Evolutionary conservation across 305 asterid genomes (phyloP).

Genomic region (Fraxinus greggii): DNA sequence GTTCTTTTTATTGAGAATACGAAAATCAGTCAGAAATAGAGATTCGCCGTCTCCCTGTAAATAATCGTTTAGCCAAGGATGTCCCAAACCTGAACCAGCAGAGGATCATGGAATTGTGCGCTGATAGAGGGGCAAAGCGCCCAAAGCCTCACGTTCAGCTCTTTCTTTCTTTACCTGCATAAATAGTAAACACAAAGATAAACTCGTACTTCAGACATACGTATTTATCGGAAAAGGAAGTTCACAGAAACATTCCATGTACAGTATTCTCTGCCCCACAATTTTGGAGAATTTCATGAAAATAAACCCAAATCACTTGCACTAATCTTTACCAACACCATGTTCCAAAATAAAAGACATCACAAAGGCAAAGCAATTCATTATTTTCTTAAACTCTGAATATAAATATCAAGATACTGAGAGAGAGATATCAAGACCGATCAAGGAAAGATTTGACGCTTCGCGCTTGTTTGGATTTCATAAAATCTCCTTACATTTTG

Average conservation of each 20-base stretch:
- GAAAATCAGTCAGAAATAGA: background rate
- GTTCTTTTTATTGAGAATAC: background rate
- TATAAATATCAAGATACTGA: background rate
- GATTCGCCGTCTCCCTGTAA: background rate
- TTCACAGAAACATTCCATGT: background rate
- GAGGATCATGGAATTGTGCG: conserved; percentile 63
- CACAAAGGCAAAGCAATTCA: background rate
- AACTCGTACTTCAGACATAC: background rate
- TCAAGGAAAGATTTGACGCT: background rate
- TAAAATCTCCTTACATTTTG: background rate
- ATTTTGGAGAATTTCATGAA: background rate
- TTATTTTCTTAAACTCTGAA: background rate
- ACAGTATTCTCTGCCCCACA: background rate
- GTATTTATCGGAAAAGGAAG: background rate
- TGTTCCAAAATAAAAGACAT: background rate
- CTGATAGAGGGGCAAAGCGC: conserved; percentile 80
- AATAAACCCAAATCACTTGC: background rate
- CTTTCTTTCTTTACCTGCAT: conserved; percentile 70
- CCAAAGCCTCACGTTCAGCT: conserved; percentile 80
- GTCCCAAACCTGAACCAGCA: background rate
- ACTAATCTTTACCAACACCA: background rate
- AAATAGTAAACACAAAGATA: background rate
- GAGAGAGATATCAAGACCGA: background rate
- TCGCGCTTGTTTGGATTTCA: background rate
- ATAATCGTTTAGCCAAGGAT: background rate